Evolutionary conservation across 2,329 filamentous ascomycete species (phyloP).

Genomic region (Orbilia blumenaviensis): DNA sequence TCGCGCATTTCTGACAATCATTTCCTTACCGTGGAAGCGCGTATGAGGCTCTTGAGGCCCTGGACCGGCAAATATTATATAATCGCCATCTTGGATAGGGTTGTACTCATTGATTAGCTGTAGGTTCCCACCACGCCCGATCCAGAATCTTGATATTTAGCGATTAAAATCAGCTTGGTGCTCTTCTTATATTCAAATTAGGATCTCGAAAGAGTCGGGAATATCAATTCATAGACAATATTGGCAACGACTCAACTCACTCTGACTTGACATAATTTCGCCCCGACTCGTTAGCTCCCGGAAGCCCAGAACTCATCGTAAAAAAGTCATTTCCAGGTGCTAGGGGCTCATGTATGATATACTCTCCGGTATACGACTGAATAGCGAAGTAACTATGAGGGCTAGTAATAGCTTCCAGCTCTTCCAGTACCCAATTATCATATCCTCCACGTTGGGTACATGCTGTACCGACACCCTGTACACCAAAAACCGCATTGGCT

Average conservation of each 20-base stretch:
- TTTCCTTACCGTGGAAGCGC: neutral
- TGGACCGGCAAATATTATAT: neutral
- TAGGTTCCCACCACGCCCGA: neutral
- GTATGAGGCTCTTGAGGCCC: neutral
- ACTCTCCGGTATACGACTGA: neutral
- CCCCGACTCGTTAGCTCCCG: neutral
- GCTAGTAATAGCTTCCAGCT: neutral
- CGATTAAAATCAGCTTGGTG: neutral
- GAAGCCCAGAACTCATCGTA: neutral
- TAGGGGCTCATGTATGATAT: neutral
- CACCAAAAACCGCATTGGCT: neutral
- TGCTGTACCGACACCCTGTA: neutral
- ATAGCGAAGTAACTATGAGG: neutral
- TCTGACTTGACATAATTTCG: neutral
- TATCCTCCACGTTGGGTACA: neutral
- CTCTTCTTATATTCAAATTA: too few relatives aligned
- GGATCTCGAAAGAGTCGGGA: too few relatives aligned
- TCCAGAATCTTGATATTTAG: neutral
- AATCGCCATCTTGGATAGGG: neutral
- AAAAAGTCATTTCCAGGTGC: neutral
- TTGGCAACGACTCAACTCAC: neutral
- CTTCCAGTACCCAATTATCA: neutral
- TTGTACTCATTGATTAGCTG: neutral
- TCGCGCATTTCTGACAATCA: neutral
- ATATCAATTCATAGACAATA: too few relatives aligned